These are phyloP conservation scores for Rhizopus arrhizus DNA, from an alignment of 371 early-diverging fungal genomes.

Conservation along the genomic window DNA sequence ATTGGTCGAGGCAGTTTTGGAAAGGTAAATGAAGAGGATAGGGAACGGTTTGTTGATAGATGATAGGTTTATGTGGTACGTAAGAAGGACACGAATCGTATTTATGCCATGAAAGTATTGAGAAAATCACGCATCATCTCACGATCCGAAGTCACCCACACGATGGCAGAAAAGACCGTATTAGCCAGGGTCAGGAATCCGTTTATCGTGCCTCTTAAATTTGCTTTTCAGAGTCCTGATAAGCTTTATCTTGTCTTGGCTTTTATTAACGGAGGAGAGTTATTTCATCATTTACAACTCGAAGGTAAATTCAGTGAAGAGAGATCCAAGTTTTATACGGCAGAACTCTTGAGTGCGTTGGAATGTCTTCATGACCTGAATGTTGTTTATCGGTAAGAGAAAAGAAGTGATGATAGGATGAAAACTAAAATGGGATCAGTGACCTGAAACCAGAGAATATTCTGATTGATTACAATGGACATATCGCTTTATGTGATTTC, in stretches of 20 bases:
- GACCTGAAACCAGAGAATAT: slow-evolving; percentile 98
- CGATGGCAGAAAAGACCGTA: slow-evolving; percentile 91
- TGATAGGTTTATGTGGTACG: slow-evolving; percentile 89
- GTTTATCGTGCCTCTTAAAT: slow-evolving; percentile 86
- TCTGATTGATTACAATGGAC: slow-evolving; percentile 90
- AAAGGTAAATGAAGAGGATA: slow-evolving; percentile 60
- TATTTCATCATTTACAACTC: slow-evolving; percentile 87
- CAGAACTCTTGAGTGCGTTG: slow-evolving; percentile 77
- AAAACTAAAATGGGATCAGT: slow-evolving; percentile 28
- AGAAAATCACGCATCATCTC: slow-evolving; percentile 94
- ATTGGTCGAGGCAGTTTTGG: slow-evolving; percentile 97
- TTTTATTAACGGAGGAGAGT: slow-evolving; percentile 93
- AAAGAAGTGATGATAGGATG: background rate
- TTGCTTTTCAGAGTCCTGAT: slow-evolving; percentile 85
- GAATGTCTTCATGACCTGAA: slow-evolving; percentile 89
- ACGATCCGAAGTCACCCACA: slow-evolving; percentile 86
- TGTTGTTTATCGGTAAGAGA: slow-evolving; percentile 75
- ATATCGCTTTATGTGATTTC: slow-evolving; percentile 97
- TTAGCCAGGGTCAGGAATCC: slow-evolving; percentile 84
- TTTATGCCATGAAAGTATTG: slow-evolving; percentile 97
- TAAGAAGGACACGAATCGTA: slow-evolving; percentile 90
- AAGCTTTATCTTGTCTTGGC: slow-evolving; percentile 90
- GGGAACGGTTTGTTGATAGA: background rate
- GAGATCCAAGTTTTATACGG: slow-evolving; percentile 71
- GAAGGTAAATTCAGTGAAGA: slow-evolving; percentile 76